Evolutionary conservation across 1,284 basidiomycete species (phyloP).

Genomic region (Sparassis latifolia): DNA sequence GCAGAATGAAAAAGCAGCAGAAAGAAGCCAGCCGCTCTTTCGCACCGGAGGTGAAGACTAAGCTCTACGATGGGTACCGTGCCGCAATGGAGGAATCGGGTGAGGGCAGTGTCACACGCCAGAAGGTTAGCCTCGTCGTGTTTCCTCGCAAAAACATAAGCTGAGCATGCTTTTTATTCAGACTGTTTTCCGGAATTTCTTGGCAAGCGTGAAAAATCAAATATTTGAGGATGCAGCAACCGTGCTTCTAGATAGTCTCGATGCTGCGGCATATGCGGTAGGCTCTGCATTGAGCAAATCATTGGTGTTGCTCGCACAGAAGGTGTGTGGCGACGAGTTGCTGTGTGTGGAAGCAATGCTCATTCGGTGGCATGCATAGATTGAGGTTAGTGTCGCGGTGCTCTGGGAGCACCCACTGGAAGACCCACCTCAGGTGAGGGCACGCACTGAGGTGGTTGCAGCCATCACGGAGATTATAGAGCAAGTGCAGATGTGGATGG

Average conservation of each 20-base stretch:
- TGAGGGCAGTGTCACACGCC: background rate
- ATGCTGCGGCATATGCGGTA: background rate
- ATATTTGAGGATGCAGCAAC: background rate
- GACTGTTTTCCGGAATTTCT: background rate
- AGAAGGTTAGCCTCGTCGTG: background rate
- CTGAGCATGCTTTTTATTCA: background rate
- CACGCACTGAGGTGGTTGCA: background rate
- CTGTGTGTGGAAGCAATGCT: background rate
- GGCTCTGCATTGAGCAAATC: background rate
- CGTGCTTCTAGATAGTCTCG: background rate
- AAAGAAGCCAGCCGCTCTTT: slow-evolving; percentile 53
- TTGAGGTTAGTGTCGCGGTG: background rate
- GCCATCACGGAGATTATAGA: background rate
- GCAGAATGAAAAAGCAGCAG: slow-evolving; percentile 44
- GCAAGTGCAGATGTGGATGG: background rate
- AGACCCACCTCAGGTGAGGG: background rate
- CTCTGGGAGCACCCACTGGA: background rate
- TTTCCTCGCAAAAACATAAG: background rate
- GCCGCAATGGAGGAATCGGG: slow-evolving; percentile 28
- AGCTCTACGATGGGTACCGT: slow-evolving; percentile 44
- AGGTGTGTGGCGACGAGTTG: background rate
- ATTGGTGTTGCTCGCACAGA: background rate
- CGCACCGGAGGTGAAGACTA: slow-evolving; percentile 45
- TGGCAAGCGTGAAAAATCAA: background rate
- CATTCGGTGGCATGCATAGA: background rate